Base-by-base conservation (phyloP, 2,329 filamentous ascomycete genomes). In the Scleromitrula shiraiana region DNA sequence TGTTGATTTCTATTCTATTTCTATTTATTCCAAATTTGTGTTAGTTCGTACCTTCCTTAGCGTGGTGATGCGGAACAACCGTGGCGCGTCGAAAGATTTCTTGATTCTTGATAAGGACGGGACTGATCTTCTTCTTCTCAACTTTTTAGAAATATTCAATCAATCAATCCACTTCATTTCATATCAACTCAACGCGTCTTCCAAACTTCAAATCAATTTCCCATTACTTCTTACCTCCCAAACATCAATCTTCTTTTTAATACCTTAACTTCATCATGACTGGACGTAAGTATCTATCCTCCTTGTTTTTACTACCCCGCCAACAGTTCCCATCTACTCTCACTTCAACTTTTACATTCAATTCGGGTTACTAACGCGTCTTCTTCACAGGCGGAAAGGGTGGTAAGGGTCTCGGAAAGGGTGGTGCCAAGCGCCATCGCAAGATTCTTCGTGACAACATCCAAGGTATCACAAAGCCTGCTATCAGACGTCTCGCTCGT, bases 361-460 rank as follows among this genome's bases (percentile, higher is more conserved):
- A 15, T 24, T 32, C 43, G 14, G 14, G 12, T n/a, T 53, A 50
- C 50, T 56, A 46, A 58, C 56, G 55, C 51, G 51, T 58, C 53
- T 55, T 41, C 40, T 51, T 54, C 56, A 54, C 47, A 62, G 60
- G 60, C 49, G 60, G 60, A 60, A 62, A 62, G 77, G 89, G 89
- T 73, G 90, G 90, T 70, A 95, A 95, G 83, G 90, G 89, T 70
- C 88, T 95, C 74, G 90, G 90, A 71, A 95, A 95, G 83, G 90
- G 90, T 61, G 90, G 90, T 72, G 91, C 91, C 74, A 97, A 96
- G 86, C 90, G 90, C 75, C 90, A 96, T 77, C 84, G 91, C 68
- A 96, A 96, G 87, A 96, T 96, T 78, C 81, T 96, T 72, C 88
- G 90, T 75, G 90, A 95, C 85, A 96, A 95, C 86, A 96, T 96